Evolutionary conservation across 73 alveolate species (phyloP).

Genomic region (Tetrahymena borealis): DNA sequence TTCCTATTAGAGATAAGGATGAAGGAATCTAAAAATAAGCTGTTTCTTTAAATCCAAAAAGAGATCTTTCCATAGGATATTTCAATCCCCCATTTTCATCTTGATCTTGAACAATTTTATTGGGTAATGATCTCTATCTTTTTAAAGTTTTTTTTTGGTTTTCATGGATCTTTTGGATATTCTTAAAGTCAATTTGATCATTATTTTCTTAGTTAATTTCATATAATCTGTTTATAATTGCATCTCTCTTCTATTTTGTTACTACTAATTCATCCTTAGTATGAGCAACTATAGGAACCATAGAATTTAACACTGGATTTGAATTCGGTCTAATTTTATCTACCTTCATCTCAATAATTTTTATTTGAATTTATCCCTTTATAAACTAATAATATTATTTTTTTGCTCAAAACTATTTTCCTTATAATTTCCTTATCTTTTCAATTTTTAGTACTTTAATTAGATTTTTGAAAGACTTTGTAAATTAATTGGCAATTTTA

Average conservation of each 20-base stretch:
- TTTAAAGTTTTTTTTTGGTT: not conserved
- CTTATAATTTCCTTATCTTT: no score
- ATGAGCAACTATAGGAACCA: not conserved
- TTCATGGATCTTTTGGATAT: not conserved
- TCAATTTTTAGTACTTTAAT: no score
- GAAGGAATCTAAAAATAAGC: not conserved
- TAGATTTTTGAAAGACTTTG: no score
- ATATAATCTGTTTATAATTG: not conserved
- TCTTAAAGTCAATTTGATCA: not conserved
- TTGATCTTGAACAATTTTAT: not conserved
- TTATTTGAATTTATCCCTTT: not conserved
- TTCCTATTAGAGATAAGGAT: not conserved
- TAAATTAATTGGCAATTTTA: no score
- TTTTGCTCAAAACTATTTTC: not conserved
- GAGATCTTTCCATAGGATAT: not conserved
- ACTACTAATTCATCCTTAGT: not conserved
- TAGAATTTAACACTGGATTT: not conserved
- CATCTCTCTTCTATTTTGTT: not conserved
- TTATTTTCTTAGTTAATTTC: not conserved
- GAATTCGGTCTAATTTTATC: not conserved
- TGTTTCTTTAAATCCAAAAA: not conserved
- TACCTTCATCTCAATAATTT: not conserved
- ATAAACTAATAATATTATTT: not conserved
- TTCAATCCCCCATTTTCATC: not conserved
- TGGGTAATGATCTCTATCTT: not conserved